Evolutionary conservation across 345 rosid species (phyloP), one percentile per base, ranked within the genome.

Genomic region (Iberis pinnata): DNA sequence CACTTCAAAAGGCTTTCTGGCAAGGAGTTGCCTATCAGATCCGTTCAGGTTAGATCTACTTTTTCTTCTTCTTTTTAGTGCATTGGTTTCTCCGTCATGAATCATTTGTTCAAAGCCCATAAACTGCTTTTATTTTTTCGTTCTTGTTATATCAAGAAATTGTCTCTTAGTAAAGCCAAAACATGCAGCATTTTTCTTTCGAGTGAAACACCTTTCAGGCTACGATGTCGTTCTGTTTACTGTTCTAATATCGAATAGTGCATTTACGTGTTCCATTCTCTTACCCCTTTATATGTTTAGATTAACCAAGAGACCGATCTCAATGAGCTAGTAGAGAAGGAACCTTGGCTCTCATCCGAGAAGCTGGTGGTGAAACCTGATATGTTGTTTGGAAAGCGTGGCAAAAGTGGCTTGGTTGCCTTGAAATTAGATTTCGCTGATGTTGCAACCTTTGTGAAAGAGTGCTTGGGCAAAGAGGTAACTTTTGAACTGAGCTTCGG

Each of bases 291-390:
- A 1, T 63, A 18, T 15, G 40, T 48, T 31, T 60, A 90, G 96
- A 83, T 90, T 33, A 81, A 78, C 1, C 79, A 87, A 63, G 56
- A 77, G 9, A 87, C 95, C 33, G 88, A 87, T 76, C 64, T 87
- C 45, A 70, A 73, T 58, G 88, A 82, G 80, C 75, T 90, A 27
- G 78, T 72, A 7, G 80, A 78, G 48, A 84, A 66, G 44, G 96
- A 92, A 56, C 80, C 95, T 14, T 90, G 96, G 98, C 85, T 90
- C 60, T 77, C 77, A 3, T 78, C 92, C 0, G 78, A 71, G 70
- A 90, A 84, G 69, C 81, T 92, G 54, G 96, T 92, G 17, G 96
- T 92, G 49, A 92, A 92, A 58, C 98, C 96, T 8, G 96, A 92
- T 64, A 87, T 92, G 98, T 63, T 87, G 75, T 92, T 87, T 59